These are phyloP conservation scores for Conticribra weissflogii DNA, from an alignment of 108 stramenopile species.

Conservation along the genomic window DNA sequence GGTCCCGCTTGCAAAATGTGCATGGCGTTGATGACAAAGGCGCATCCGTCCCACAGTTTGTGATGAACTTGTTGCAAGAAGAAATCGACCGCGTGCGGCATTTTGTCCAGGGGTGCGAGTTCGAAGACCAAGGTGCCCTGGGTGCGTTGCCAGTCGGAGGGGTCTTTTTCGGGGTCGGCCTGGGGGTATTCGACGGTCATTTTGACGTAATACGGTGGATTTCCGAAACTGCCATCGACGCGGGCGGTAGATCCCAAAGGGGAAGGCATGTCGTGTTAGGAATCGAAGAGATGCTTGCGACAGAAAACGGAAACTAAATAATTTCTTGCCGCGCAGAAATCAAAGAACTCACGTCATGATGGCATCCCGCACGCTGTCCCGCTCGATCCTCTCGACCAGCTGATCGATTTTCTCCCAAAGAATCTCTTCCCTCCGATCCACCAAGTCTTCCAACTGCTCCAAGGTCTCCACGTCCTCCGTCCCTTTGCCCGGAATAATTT, in stretches of 20 bases:
- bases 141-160: slow-evolving; percentile 27
- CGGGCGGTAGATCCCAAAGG: not conserved
- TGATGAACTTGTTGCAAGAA: slow-evolving; percentile 85
- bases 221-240: slow-evolving; percentile 60
- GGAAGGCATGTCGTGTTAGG: too few relatives aligned
- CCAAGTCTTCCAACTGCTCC: slow-evolving; percentile 27
- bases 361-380: slow-evolving; percentile 39
- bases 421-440: slow-evolving; percentile 54
- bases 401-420: slow-evolving; percentile 41
- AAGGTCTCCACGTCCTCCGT: not conserved
- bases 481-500: not conserved
- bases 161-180: not conserved
- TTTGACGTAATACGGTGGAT: slow-evolving; percentile 73
- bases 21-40: slow-evolving; percentile 74
- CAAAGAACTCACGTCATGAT: slow-evolving; percentile 37
- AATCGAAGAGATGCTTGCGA: too few relatives aligned
- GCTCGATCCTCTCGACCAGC: slow-evolving; percentile 29
- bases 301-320: not conserved
- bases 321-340: not conserved
- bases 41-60: slow-evolving; percentile 68
- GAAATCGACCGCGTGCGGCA: slow-evolving; percentile 82
- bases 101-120: slow-evolving; percentile 68
- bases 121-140: slow-evolving; percentile 60
- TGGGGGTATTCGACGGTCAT: slow-evolving; percentile 56
- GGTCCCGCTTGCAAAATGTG: slow-evolving; percentile 87